A percentile compares a stretch with the other conserved stretches of the same genome.
These are phyloP conservation scores for Wakefieldia striispora DNA, from an alignment of 768 basidiomycete species.

Conservation along the genomic window DNA sequence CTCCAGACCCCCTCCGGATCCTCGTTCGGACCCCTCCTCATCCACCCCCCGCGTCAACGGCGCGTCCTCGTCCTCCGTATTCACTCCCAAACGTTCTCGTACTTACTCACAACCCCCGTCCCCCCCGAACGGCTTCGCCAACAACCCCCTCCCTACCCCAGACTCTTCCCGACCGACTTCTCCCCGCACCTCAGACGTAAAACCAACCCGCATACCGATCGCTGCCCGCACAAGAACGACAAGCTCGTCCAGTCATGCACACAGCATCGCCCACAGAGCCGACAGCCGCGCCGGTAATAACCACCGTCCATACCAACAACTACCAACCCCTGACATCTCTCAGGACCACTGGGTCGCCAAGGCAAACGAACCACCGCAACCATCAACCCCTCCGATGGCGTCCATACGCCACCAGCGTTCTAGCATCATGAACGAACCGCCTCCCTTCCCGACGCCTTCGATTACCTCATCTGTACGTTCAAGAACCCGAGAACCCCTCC, in stretches of 20 bases:
- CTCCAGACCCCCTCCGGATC: conserved; percentile 30
- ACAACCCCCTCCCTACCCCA: conserved; percentile 32
- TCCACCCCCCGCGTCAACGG: conserved; percentile 20
- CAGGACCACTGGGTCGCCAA: conserved; percentile 31
- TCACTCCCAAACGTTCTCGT: conserved; percentile 49
- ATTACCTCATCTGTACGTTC: conserved; percentile 44
- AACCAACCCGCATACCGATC: conserved; percentile 49
- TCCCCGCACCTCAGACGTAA: conserved; percentile 41
- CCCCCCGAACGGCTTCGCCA: conserved; percentile 31
- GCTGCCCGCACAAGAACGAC: conserved; percentile 40
- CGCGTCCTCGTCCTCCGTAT: conserved; percentile 30
- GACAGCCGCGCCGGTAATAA: conserved; percentile 34
- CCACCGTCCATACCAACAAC: conserved; percentile 25
- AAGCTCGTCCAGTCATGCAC: conserved; percentile 40
- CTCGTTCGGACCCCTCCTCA: conserved; percentile 22
- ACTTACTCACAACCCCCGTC: conserved; percentile 58
- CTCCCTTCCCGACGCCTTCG: conserved; percentile 54
- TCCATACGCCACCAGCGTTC: conserved; percentile 40
- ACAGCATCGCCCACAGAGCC: conserved; percentile 35
- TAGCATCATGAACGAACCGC: conserved; percentile 59
- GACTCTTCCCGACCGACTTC: conserved; percentile 43
- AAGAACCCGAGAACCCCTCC: conserved; percentile 31
- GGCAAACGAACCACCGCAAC: conserved; percentile 29
- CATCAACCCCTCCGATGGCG: conserved; percentile 33
- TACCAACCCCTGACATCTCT: conserved; percentile 27